phyloP scores from a whole-genome alignment of 129 eudicot genomes.

The Helianthus tuberosus region DNA sequence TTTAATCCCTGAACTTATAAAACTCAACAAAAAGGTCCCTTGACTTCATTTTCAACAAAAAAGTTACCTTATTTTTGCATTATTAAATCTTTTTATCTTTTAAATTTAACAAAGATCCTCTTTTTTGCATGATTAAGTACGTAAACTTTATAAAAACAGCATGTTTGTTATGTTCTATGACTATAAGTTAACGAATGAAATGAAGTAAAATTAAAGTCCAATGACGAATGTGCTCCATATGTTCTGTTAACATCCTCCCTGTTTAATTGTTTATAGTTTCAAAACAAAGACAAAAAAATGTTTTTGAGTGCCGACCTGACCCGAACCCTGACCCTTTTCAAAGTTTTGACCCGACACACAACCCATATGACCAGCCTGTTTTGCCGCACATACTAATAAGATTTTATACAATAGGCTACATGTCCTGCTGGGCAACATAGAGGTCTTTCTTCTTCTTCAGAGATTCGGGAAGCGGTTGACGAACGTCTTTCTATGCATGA shows the following conservation, averaged over 20 bases:
- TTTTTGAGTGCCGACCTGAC: not conserved
- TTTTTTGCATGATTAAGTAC: not conserved
- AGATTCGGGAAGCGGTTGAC: constrained; percentile 44
- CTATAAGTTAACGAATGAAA: not conserved
- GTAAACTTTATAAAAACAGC: not conserved
- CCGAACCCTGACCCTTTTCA: not conserved
- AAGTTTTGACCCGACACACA: not conserved
- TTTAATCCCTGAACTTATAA: not conserved
- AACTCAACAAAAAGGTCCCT: not conserved
- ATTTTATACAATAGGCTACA: constrained; percentile 63
- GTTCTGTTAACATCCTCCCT: not conserved
- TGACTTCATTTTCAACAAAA: not conserved
- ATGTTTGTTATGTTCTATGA: not conserved
- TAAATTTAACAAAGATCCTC: not conserved
- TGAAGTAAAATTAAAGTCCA: not conserved
- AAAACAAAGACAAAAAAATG: not conserved
- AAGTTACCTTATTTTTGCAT: not conserved
- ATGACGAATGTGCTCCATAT: not conserved
- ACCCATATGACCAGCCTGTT: not conserved
- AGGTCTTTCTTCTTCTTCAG: constrained; percentile 59
- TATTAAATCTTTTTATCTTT: not conserved
- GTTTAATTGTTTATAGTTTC: not conserved
- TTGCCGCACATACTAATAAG: constrained; percentile 3
- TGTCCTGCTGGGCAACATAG: constrained; percentile 62
- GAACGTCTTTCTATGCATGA: constrained; percentile 56